These are phyloP conservation scores for Plasmodium vivax DNA, from an alignment of 169 alveolate genomes.

Conservation along the genomic window DNA sequence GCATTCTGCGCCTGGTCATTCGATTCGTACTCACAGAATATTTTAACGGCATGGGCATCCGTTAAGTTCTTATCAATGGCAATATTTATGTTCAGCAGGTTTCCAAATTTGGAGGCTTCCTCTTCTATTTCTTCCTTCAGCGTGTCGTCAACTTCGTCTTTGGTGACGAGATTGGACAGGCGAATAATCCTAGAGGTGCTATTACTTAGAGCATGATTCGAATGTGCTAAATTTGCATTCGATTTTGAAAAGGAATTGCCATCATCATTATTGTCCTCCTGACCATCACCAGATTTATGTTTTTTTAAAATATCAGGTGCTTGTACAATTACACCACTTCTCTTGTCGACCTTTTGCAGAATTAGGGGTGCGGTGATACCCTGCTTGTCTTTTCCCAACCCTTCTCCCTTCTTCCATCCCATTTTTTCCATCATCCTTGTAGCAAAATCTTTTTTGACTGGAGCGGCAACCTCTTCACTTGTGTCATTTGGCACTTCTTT, in stretches of 20 bases:
- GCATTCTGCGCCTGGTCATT: conserved; percentile 81
- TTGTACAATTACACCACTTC: conserved; percentile 88
- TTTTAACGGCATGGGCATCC: conserved; percentile 83
- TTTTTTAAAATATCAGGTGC: conserved; percentile 70
- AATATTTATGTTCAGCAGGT: conserved; percentile 77
- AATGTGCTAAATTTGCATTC: conserved; percentile 54
- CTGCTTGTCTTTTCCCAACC: conserved; percentile 89
- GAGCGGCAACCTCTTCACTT: conserved; percentile 24
- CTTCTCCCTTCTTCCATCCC: conserved; percentile 93
- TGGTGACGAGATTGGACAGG: conserved; percentile 78
- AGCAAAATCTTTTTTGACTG: conserved; percentile 85
- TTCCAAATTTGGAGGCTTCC: conserved; percentile 85
- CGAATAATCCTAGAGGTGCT: conserved; percentile 51
- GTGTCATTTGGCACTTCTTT: conserved; percentile 61
- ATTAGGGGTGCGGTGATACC: conserved; percentile 90
- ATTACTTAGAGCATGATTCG: conserved; percentile 74
- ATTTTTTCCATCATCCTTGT: conserved; percentile 90
- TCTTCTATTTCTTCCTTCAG: conserved; percentile 82
- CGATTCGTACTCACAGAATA: conserved; percentile 83
- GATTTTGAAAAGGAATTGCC: conserved; percentile 10
- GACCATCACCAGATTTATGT: conserved; percentile 44
- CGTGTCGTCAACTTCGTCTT: conserved; percentile 81
- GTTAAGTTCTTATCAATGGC: conserved; percentile 75
- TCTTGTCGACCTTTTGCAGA: conserved; percentile 84
- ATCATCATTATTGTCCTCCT: neutral